Conservation (phyloP, 371 early-diverging fungal species). For the Mortierella sp. region DNA sequence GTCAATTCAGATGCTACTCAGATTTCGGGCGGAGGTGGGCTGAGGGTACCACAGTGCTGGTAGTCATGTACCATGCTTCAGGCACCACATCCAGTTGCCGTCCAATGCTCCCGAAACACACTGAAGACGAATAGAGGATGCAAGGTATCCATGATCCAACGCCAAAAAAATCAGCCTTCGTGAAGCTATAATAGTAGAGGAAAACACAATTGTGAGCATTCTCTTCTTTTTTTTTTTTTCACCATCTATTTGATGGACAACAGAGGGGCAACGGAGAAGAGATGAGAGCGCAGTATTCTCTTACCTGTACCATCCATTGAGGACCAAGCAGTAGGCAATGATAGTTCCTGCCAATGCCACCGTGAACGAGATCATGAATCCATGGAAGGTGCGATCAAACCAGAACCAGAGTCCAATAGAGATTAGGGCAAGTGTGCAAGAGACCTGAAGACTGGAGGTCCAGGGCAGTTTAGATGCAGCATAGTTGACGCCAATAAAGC, state of each 20-base stretch:
- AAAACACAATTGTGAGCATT: conserved; percentile 5
- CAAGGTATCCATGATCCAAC: conserved; percentile 69
- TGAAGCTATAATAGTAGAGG: conserved; percentile 49
- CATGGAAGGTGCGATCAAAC: conserved; percentile 70
- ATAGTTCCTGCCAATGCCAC: conserved; percentile 63
- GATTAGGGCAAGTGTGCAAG: conserved; percentile 61
- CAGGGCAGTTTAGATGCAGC: conserved; percentile 66
- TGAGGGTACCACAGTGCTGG: not conserved
- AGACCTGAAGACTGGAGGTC: conserved; percentile 61
- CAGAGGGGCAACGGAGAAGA: too few relatives aligned
- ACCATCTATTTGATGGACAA: too few relatives aligned
- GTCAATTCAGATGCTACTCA: too few relatives aligned
- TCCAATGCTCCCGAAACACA: conserved; percentile 70
- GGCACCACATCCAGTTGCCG: conserved; percentile 56
- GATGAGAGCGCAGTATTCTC: not conserved
- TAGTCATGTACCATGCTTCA: conserved; percentile 29
- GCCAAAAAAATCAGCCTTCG: conserved; percentile 65
- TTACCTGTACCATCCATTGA: conserved; percentile 64
- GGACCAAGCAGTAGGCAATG: conserved; percentile 60
- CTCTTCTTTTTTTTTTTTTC: too few relatives aligned
- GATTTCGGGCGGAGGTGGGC: conserved; percentile 15
- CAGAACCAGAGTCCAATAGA: conserved; percentile 68
- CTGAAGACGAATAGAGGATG: conserved; percentile 63
- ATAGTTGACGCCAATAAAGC: conserved; percentile 68
- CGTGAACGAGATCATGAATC: conserved; percentile 59